Evolutionary conservation across 2,329 filamentous ascomycete species (phyloP).

Genomic region (Alternaria infectoria): DNA sequence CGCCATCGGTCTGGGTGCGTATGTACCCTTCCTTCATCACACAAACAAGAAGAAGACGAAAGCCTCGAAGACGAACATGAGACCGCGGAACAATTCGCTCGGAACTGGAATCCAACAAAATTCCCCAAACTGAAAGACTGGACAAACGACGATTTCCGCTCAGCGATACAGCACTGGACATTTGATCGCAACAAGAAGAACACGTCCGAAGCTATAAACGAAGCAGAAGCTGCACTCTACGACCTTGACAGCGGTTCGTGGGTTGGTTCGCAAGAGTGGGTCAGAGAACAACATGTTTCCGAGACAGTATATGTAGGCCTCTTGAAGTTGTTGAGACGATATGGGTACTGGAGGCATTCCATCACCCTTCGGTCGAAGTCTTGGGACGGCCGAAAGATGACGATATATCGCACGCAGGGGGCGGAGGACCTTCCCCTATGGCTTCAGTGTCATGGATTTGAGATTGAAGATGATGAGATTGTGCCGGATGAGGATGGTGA

Average conservation of each 20-base stretch:
- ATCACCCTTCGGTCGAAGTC: neutral
- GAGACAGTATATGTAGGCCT: neutral
- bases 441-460: neutral
- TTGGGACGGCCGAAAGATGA: neutral
- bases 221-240: neutral
- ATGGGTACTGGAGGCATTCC: neutral
- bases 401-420: neutral
- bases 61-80: fast-evolving
- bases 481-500: neutral
- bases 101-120: neutral
- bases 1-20: neutral
- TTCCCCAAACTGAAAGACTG: neutral
- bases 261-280: neutral
- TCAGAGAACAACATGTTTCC: neutral
- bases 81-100: neutral
- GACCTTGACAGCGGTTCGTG: neutral
- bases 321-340: neutral
- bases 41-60: neutral
- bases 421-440: neutral
- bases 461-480: neutral
- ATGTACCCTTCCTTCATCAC: neutral
- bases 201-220: neutral
- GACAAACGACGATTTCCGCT: neutral
- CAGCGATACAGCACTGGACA: neutral
- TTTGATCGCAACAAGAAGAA: neutral